Evolutionary conservation across 2,329 filamentous ascomycete genomes (phyloP).

Genomic region (Colletotrichum coccodes): DNA sequence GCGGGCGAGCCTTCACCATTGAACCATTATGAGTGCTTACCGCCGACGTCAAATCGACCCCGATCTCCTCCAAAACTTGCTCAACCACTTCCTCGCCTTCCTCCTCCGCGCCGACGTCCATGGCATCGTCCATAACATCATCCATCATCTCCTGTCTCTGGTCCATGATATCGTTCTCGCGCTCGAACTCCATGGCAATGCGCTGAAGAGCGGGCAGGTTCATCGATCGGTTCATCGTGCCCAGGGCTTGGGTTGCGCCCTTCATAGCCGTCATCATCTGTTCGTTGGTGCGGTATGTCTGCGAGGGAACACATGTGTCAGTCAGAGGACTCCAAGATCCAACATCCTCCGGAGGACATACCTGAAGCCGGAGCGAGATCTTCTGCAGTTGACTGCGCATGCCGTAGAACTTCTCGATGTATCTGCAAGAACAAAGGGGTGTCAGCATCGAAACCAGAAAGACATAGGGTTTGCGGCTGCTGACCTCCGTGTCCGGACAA

Average conservation of each 20-base stretch:
- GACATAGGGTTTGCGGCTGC: conserved; percentile 10
- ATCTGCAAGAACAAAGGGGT: conserved; percentile 65
- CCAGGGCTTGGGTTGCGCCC: conserved; percentile 89
- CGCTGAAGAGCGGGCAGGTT: conserved; percentile 94
- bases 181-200: conserved; percentile 99
- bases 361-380: conserved; percentile 93
- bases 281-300: conserved; percentile 98
- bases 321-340: background rate
- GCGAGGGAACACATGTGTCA: conserved; percentile 27
- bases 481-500: conserved; percentile 88
- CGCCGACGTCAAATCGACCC: conserved; percentile 88
- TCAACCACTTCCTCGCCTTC: conserved; percentile 98
- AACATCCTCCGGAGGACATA: conserved; percentile 47
- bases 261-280: conserved; percentile 99
- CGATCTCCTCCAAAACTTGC: conserved; percentile 96
- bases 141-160: conserved; percentile 99
- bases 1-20: conserved; percentile 4
- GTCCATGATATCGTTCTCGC: conserved; percentile 99
- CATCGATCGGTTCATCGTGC: conserved; percentile 98
- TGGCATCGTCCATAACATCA: conserved; percentile 96
- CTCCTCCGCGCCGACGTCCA: conserved; percentile 88
- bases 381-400: conserved; percentile 98
- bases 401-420: conserved; percentile 97
- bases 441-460: background rate
- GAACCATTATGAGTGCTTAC: conserved; percentile 63